These are phyloP conservation scores for Candida fluviatilis DNA, from an alignment of 805 yeast species.

Conservation along the genomic window DNA sequence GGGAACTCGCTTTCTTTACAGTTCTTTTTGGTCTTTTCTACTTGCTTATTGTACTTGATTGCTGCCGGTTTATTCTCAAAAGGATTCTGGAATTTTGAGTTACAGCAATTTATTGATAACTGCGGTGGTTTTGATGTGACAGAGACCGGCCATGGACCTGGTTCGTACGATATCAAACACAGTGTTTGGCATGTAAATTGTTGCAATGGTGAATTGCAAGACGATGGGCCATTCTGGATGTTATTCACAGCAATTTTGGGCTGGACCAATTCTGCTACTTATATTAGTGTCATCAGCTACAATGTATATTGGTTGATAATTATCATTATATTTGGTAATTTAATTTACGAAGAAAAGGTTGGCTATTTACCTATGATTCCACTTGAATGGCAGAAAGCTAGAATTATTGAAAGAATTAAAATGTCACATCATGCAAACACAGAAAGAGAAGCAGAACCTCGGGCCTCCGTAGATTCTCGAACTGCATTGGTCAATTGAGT, in stretches of 20 bases:
- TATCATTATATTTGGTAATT: slow-evolving; percentile 24
- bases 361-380: slow-evolving; percentile 39
- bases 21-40: slow-evolving; percentile 34
- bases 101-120: slow-evolving; percentile 32
- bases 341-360: slow-evolving; percentile 32
- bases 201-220: slow-evolving; percentile 39
- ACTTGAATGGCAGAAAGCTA: slow-evolving; percentile 32
- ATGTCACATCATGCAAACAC: slow-evolving; percentile 1
- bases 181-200: slow-evolving; percentile 47
- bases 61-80: slow-evolving; percentile 43
- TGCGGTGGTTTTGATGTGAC: slow-evolving; percentile 41
- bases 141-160: slow-evolving; percentile 45
- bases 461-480: slow-evolving; percentile 24
- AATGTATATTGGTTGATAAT: slow-evolving; percentile 35
- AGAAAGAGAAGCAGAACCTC: slow-evolving; percentile 15
- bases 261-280: slow-evolving; percentile 45
- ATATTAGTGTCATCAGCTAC: slow-evolving; percentile 38
- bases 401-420: slow-evolving; percentile 27
- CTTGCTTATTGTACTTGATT: slow-evolving; percentile 40
- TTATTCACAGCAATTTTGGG: slow-evolving; percentile 42
- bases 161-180: slow-evolving; percentile 37
- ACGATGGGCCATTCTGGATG: slow-evolving; percentile 44
- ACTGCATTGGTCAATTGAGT: slow-evolving; percentile 16
- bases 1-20: slow-evolving; percentile 41
- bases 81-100: slow-evolving; percentile 42